These are phyloP conservation scores for Oldenlandia corymbosa DNA, from an alignment of 257 asterid genomes.

Conservation along the genomic window DNA sequence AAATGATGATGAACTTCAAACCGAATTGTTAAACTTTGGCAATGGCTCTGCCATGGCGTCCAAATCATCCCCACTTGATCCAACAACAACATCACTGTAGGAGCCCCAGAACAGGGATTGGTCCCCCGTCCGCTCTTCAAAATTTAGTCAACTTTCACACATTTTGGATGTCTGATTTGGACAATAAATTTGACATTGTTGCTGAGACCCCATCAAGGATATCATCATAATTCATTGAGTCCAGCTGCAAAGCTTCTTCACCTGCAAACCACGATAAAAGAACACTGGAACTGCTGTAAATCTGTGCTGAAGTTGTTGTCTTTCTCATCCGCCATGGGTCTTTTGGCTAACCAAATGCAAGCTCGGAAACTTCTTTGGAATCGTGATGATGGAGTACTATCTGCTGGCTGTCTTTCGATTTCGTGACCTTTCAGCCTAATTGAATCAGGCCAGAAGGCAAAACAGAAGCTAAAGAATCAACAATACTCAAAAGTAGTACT, in stretches of 20 bases:
- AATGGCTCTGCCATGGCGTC: constrained; percentile 78
- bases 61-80: constrained; percentile 74
- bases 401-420: constrained; percentile 49
- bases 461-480: constrained; percentile 56
- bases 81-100: constrained; percentile 73
- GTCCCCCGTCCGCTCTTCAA: constrained; percentile 79
- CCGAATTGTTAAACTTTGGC: constrained; percentile 27
- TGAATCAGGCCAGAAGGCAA: constrained; percentile 64
- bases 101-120: constrained; percentile 85
- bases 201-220: constrained; percentile 51
- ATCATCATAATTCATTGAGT: constrained; percentile 50
- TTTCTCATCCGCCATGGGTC: constrained; percentile 74
- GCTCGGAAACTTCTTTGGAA: constrained; percentile 30
- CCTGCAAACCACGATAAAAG: constrained; percentile 80
- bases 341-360: constrained; percentile 63
- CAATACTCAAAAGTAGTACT: constrained; percentile 43
- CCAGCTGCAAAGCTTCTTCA: constrained; percentile 66
- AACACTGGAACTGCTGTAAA: constrained; percentile 45
- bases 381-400: not conserved
- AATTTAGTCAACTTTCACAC: constrained; percentile 31
- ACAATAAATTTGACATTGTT: constrained; percentile 46
- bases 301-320: constrained; percentile 51
- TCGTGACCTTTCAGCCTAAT: constrained; percentile 42
- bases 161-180: constrained; percentile 14
- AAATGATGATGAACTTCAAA: constrained; percentile 1